A percentile compares a stretch with the other conserved stretches of the same genome.
Evolutionary conservation across 2,329 filamentous ascomycete species (phyloP).

Genomic region (Apiospora saccharicola): DNA sequence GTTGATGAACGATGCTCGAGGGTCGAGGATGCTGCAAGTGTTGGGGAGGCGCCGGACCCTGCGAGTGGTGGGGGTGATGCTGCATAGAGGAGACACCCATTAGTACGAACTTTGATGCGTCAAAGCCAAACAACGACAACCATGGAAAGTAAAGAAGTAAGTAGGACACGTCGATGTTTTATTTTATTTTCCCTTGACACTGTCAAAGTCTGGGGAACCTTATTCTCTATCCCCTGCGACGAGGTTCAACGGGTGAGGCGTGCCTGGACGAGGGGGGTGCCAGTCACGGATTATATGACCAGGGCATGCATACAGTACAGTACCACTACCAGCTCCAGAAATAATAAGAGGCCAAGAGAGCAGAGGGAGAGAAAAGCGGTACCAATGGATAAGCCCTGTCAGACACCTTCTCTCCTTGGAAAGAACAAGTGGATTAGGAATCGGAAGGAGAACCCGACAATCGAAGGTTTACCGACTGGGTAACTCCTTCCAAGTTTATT

Average conservation of each 20-base stretch:
- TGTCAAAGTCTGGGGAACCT: conserved; percentile 53
- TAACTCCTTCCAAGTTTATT: conserved; percentile 40
- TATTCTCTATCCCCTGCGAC: conserved; percentile 51
- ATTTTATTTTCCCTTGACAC: conserved; percentile 51
- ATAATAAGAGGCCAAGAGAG: conserved; percentile 24
- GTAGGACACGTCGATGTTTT: conserved; percentile 59
- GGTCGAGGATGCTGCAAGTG: conserved; percentile 76
- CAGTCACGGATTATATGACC: conserved; percentile 42
- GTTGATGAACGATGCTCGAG: conserved; percentile 76
- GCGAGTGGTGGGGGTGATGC: conserved; percentile 78
- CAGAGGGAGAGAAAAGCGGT: conserved; percentile 40
- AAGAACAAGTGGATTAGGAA: conserved; percentile 41
- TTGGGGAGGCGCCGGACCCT: conserved; percentile 72
- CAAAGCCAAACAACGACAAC: conserved; percentile 45
- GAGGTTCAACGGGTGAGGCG: conserved; percentile 49
- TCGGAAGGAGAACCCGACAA: conserved; percentile 48
- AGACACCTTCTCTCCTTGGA: conserved; percentile 36
- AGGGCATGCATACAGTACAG: conserved; percentile 38
- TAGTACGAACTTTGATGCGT: conserved; percentile 51
- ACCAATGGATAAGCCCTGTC: conserved; percentile 34
- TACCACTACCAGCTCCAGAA: conserved; percentile 21
- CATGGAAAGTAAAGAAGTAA: conserved; percentile 50
- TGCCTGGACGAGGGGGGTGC: conserved; percentile 40
- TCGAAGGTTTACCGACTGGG: conserved; percentile 48
- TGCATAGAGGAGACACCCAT: conserved; percentile 70